Evolutionary conservation across 169 alveolate genomes (phyloP).

Genomic region (Theileria equi): DNA sequence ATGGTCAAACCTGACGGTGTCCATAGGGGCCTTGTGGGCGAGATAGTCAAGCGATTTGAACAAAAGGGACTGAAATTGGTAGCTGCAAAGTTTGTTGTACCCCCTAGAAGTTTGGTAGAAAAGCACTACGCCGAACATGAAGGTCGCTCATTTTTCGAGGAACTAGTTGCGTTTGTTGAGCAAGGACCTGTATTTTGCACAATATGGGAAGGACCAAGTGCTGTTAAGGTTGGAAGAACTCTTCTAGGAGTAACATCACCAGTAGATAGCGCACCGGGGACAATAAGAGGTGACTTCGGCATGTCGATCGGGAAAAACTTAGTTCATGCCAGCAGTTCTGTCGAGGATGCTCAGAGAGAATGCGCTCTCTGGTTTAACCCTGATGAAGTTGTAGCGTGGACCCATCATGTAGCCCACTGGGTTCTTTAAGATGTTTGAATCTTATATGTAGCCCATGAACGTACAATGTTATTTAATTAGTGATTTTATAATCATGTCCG

Average conservation of each 20-base stretch:
- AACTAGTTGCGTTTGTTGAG: constrained; percentile 84
- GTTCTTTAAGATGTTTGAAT: not conserved
- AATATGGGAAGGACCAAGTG: constrained; percentile 97
- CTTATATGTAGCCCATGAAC: not conserved
- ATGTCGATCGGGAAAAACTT: constrained; percentile 91
- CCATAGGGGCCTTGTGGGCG: constrained; percentile 95
- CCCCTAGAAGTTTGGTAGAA: constrained; percentile 85
- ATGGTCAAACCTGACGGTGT: constrained; percentile 99
- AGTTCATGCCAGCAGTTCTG: constrained; percentile 94
- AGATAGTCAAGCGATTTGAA: constrained; percentile 91
- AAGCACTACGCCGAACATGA: constrained; percentile 93
- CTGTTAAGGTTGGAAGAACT: constrained; percentile 90
- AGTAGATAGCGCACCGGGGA: constrained; percentile 64
- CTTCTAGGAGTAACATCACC: constrained; percentile 68
- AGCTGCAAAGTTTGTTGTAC: constrained; percentile 88
- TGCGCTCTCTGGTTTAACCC: constrained; percentile 93
- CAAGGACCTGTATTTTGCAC: constrained; percentile 97
- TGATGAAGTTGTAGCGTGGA: constrained; percentile 85
- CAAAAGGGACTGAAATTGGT: constrained; percentile 92
- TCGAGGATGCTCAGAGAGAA: constrained; percentile 91
- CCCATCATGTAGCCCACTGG: constrained; percentile 44
- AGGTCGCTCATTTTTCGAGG: constrained; percentile 91
- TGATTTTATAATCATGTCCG: constrained; percentile 86
- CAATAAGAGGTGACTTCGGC: constrained; percentile 94
- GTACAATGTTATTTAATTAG: constrained; percentile 49